Evolutionary conservation across 2,329 filamentous ascomycete species (phyloP).

Genomic region (Alternaria panax): DNA sequence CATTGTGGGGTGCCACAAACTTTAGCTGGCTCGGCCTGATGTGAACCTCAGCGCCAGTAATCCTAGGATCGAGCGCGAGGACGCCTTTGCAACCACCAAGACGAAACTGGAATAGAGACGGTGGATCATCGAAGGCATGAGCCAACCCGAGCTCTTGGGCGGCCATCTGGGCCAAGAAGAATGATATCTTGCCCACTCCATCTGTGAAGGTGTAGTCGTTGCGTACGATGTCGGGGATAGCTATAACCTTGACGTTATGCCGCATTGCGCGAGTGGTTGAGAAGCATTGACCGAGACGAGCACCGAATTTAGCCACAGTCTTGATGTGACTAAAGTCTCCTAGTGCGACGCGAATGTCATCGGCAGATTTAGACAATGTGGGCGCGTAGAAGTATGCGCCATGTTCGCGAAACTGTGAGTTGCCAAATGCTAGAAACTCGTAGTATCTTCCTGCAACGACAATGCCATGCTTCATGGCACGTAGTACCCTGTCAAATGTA

Average conservation of each 20-base stretch:
- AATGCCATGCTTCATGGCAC: slow-evolving; percentile 79
- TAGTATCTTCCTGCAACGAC: slow-evolving; percentile 81
- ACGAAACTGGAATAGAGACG: slow-evolving; percentile 90
- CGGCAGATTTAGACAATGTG: slow-evolving; percentile 69
- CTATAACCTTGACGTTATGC: slow-evolving; percentile 64
- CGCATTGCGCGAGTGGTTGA: slow-evolving; percentile 85
- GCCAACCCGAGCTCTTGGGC: slow-evolving; percentile 71
- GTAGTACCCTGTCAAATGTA: slow-evolving; percentile 75
- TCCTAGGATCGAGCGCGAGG: slow-evolving; percentile 75
- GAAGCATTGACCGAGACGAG: slow-evolving; percentile 91
- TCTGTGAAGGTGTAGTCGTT: slow-evolving; percentile 82
- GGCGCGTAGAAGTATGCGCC: slow-evolving; percentile 92
- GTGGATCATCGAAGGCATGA: slow-evolving; percentile 62
- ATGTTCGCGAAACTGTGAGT: slow-evolving; percentile 91
- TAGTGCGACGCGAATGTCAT: slow-evolving; percentile 85
- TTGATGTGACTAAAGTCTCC: slow-evolving; percentile 82
- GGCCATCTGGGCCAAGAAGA: slow-evolving; percentile 75
- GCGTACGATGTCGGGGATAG: slow-evolving; percentile 73
- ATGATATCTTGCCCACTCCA: slow-evolving; percentile 91
- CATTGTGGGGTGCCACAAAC: slow-evolving; percentile 74
- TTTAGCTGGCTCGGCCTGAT: slow-evolving; percentile 88
- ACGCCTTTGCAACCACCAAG: slow-evolving; percentile 93
- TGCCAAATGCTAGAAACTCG: slow-evolving; percentile 92
- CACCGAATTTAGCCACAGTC: slow-evolving; percentile 86
- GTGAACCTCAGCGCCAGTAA: slow-evolving; percentile 72